Conservation (phyloP, 2,329 filamentous ascomycete species). For the Dactylellina haptotyla region DNA sequence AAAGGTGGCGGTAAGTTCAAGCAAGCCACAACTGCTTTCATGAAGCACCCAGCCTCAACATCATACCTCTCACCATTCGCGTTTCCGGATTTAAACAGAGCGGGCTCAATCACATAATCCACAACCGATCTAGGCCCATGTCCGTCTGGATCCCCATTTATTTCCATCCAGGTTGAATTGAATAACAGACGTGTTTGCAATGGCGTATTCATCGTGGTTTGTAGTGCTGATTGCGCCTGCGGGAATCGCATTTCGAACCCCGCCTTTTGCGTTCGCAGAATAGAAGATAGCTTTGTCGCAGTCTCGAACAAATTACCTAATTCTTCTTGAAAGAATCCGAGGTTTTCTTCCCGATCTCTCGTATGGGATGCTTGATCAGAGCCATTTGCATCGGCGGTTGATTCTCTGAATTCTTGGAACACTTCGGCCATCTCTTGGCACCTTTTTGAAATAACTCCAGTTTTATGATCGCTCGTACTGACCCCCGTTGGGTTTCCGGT, state of each 20-base stretch:
- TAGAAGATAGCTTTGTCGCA: background rate
- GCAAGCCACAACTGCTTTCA: constrained; percentile 12
- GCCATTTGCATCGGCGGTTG: background rate
- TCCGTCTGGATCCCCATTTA: background rate
- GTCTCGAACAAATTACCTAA: background rate
- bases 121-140: background rate
- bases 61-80: constrained; percentile 15
- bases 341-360: background rate
- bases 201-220: background rate
- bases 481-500: background rate
- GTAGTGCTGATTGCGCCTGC: no score
- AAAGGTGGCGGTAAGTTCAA: background rate
- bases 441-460: background rate
- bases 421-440: constrained; percentile 17
- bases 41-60: constrained; percentile 12
- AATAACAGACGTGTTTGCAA: background rate
- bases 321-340: background rate
- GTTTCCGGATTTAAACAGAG: constrained; percentile 16
- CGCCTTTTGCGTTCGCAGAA: constrained; percentile 8
- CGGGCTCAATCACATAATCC: constrained; percentile 16
- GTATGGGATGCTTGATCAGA: background rate
- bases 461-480: background rate
- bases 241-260: constrained; percentile 10
- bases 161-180: constrained; percentile 2
- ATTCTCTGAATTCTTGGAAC: constrained; percentile 1